phyloP scores from a whole-genome alignment of 176 grass and related monocot genomes.

The Bothriochloa decipiens region DNA sequence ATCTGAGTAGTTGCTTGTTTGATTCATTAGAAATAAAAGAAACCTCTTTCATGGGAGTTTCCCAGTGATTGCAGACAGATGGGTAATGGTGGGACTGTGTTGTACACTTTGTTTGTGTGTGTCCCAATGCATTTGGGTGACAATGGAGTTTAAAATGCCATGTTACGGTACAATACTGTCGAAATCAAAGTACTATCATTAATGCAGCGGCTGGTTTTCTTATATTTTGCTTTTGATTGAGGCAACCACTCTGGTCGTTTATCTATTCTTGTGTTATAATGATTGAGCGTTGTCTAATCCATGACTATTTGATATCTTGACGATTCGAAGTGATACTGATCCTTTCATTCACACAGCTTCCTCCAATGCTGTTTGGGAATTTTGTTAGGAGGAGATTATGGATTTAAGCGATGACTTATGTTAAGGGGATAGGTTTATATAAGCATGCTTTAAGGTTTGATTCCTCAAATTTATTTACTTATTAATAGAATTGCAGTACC shows the following conservation, averaged over 20 bases:
- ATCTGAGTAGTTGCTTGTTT: conserved; percentile 24
- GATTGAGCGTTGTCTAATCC: not conserved
- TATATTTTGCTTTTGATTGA: not conserved
- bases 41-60: not conserved
- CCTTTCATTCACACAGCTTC: no score
- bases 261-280: not conserved
- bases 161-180: not conserved
- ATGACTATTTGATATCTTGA: not conserved
- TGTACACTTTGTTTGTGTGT: not conserved
- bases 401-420: no score
- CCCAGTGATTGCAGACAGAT: not conserved
- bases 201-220: not conserved
- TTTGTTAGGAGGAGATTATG: no score
- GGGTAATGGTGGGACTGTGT: not conserved
- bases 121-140: not conserved
- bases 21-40: not conserved
- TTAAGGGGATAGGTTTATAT: no score
- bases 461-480: no score
- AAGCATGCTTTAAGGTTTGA: no score
- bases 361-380: no score
- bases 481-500: no score
- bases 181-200: not conserved
- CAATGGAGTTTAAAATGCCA: not conserved
- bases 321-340: no score
- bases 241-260: not conserved